These are phyloP conservation scores for Zoysia pacifica DNA, from an alignment of 176 grass and related monocot species.

Conservation along the genomic window DNA sequence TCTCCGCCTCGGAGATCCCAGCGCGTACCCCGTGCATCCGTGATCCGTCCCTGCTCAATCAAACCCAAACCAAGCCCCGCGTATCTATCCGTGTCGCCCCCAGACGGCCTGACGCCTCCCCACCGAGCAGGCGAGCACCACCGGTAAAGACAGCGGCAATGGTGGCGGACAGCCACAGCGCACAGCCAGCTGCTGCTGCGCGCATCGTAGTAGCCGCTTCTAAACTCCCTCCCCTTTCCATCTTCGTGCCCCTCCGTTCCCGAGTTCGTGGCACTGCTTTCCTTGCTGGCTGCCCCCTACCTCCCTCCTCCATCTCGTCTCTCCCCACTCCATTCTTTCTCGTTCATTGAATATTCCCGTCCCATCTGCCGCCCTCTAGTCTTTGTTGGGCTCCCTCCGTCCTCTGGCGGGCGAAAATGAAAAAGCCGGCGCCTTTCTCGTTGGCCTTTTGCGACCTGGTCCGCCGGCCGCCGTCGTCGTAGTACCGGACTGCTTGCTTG, in stretches of 20 bases:
- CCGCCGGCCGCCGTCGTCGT: background rate
- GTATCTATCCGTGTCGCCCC: no score
- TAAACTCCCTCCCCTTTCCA: background rate
- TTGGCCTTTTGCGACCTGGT: slow-evolving; percentile 47
- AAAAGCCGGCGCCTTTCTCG: slow-evolving; percentile 50
- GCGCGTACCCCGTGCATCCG: no score
- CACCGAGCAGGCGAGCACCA: background rate
- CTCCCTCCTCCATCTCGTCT: background rate
- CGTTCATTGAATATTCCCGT: slow-evolving; percentile 47
- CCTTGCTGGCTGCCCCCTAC: background rate
- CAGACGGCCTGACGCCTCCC: background rate
- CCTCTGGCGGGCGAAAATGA: slow-evolving; percentile 39
- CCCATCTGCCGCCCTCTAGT: slow-evolving; percentile 42
- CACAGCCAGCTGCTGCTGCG: background rate
- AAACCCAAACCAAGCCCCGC: no score
- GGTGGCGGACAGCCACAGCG: background rate
- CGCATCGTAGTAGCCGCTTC: background rate
- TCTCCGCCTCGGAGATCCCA: no score
- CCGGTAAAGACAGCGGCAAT: background rate
- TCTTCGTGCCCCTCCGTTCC: background rate
- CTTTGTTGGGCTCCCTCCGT: slow-evolving; percentile 18
- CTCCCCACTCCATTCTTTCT: background rate
- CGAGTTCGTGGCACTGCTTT: slow-evolving; percentile 25
- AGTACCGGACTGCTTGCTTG: no score
- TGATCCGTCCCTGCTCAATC: no score